Percentiles rank a stretch among this genome's conserved stretches.
Conservation (phyloP, 495 filamentous ascomycete species). For the Xylaria castorea region DNA sequence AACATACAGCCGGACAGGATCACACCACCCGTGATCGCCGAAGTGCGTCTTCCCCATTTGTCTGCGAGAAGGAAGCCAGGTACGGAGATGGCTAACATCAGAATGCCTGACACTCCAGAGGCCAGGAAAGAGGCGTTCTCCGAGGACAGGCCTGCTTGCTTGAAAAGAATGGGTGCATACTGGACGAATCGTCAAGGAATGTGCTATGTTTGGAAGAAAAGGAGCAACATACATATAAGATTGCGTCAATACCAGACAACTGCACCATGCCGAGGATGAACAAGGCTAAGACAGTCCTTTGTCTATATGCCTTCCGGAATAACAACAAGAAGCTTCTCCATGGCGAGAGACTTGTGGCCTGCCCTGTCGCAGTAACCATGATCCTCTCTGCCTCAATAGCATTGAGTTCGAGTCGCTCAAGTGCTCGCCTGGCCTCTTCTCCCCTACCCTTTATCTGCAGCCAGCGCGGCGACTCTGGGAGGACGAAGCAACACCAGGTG, state of each 20-base stretch:
- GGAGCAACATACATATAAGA: slow-evolving; percentile 54
- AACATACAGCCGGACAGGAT: slow-evolving; percentile 51
- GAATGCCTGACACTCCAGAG: slow-evolving; percentile 57
- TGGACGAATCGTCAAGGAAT: slow-evolving; percentile 27
- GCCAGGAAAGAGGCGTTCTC: slow-evolving; percentile 57
- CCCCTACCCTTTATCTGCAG: slow-evolving; percentile 43
- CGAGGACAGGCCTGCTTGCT: slow-evolving; percentile 54
- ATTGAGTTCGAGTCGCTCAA: slow-evolving; percentile 57
- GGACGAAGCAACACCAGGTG: slow-evolving; percentile 44
- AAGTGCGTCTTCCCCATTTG: slow-evolving; percentile 68
- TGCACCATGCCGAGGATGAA: slow-evolving; percentile 60
- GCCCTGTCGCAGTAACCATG: slow-evolving; percentile 44
- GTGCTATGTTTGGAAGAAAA: not conserved
- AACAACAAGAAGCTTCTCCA: slow-evolving; percentile 31
- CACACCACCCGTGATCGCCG: slow-evolving; percentile 62
- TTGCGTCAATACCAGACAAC: slow-evolving; percentile 58
- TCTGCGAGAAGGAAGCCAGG: slow-evolving; percentile 63
- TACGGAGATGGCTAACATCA: slow-evolving; percentile 57
- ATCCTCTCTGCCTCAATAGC: slow-evolving; percentile 55
- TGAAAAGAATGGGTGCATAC: slow-evolving; percentile 62
- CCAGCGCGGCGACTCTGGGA: slow-evolving; percentile 54
- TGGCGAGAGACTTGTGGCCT: slow-evolving; percentile 45
- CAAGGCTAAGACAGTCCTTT: slow-evolving; percentile 50
- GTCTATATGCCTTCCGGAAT: slow-evolving; percentile 44
- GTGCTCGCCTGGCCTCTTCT: slow-evolving; percentile 43